Percentiles rank a stretch among this genome's conserved stretches.
These are phyloP conservation scores for Botrytis medusae DNA, from an alignment of 2,329 filamentous ascomycete genomes.

Conservation along the genomic window DNA sequence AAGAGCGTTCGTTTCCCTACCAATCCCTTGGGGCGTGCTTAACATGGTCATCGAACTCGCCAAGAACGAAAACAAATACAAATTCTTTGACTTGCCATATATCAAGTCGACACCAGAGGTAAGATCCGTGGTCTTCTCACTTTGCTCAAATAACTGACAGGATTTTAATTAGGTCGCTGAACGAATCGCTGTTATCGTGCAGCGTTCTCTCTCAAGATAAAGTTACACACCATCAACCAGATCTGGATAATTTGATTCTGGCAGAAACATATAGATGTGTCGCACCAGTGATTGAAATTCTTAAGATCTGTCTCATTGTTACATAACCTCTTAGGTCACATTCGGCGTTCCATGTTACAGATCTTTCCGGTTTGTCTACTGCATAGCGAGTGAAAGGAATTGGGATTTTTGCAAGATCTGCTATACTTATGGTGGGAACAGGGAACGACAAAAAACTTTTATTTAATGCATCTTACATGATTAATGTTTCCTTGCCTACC, in stretches of 20 bases:
- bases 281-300: constrained; percentile 10
- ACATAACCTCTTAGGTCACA: constrained; percentile 38
- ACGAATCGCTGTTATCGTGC: constrained; percentile 37
- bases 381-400: constrained; percentile 42
- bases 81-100: constrained; percentile 90
- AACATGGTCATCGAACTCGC: constrained; percentile 84
- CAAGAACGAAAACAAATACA: constrained; percentile 79
- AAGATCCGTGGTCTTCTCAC: constrained; percentile 35
- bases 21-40: constrained; percentile 93
- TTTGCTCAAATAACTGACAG: constrained; percentile 7
- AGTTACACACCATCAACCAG: constrained; percentile 8
- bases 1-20: constrained; percentile 82
- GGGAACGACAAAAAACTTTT: constrained; percentile 31
- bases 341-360: constrained; percentile 38
- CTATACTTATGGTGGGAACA: constrained; percentile 31
- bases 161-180: constrained; percentile 33
- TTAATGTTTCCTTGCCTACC: constrained; percentile 36
- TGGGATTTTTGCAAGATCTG: constrained; percentile 37
- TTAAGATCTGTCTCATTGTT: constrained; percentile 34
- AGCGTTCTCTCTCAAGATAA: constrained; percentile 23
- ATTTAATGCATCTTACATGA: constrained; percentile 40
- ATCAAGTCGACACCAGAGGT: constrained; percentile 90
- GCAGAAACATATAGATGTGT: constrained; percentile 4
- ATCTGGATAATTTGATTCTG: constrained; percentile 7
- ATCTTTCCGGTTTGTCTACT: constrained; percentile 39